Percentiles rank a stretch among this genome's conserved stretches.
Conservation (phyloP, 2,329 filamentous ascomycete species). For the Taxawa tesnikishii region DNA sequence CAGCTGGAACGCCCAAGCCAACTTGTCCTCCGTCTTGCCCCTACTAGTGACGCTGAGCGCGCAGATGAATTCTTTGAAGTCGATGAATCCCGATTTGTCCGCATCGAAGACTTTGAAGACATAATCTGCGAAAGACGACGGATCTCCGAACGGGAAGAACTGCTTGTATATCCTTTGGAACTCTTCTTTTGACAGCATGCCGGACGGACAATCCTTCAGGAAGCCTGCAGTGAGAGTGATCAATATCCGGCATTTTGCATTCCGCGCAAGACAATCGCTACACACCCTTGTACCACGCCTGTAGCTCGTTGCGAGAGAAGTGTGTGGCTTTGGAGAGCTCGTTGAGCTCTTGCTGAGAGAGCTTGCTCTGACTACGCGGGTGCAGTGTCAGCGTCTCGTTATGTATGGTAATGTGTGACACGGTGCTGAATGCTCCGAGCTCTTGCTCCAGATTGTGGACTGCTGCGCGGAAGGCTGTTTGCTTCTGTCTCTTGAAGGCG, state of each 20-base stretch:
- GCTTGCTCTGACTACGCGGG: slow-evolving; percentile 76
- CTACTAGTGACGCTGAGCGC: slow-evolving; percentile 92
- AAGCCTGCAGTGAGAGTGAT: slow-evolving; percentile 52
- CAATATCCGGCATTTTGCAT: too few relatives aligned
- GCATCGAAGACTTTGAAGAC: slow-evolving; percentile 99
- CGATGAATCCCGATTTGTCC: slow-evolving; percentile 93
- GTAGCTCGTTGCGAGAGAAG: slow-evolving; percentile 98
- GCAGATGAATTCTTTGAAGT: slow-evolving; percentile 99
- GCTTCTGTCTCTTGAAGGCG: slow-evolving; percentile 19
- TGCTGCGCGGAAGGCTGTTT: slow-evolving; percentile 18
- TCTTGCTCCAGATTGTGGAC: slow-evolving; percentile 18
- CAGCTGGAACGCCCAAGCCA: slow-evolving; percentile 98
- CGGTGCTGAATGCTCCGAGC: slow-evolving; percentile 15
- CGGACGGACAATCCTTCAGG: slow-evolving; percentile 93
- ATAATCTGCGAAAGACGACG: slow-evolving; percentile 94
- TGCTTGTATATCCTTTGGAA: slow-evolving; percentile 99
- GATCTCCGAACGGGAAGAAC: slow-evolving; percentile 98
- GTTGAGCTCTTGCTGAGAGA: slow-evolving; percentile 87
- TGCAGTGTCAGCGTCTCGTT: slow-evolving; percentile 18
- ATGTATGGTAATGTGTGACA: slow-evolving; percentile 14
- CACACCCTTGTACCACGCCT: slow-evolving; percentile 99
- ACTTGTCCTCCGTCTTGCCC: slow-evolving; percentile 98
- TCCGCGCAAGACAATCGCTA: slow-evolving; percentile 3
- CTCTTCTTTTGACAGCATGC: slow-evolving; percentile 94
- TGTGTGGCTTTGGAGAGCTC: slow-evolving; percentile 95